Conservation (phyloP, 1,284 basidiomycete species). For the Ceratobasidium papillatum region DNA sequence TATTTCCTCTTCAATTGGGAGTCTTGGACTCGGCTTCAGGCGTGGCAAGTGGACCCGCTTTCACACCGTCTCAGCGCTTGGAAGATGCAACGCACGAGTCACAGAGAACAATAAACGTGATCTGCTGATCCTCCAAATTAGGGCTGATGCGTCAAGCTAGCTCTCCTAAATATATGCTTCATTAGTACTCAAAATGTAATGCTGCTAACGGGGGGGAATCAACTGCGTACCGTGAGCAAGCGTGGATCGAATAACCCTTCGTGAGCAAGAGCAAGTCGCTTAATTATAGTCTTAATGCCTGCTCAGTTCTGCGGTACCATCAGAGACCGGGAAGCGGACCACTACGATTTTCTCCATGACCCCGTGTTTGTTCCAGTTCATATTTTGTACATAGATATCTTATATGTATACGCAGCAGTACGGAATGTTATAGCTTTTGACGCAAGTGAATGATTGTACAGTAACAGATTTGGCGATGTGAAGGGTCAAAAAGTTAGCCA, state of each 20-base stretch:
- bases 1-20: conserved; percentile 4
- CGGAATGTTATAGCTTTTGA: too few relatives aligned
- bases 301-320: background rate
- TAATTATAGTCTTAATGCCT: conserved; percentile 5
- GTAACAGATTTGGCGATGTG: too few relatives aligned
- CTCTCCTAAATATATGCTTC: background rate
- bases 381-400: too few relatives aligned
- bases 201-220: background rate
- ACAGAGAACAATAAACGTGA: conserved; percentile 2
- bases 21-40: background rate
- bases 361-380: too few relatives aligned
- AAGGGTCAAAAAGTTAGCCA: too few relatives aligned
- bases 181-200: background rate
- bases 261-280: background rate
- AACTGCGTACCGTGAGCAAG: background rate
- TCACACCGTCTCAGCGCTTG: background rate
- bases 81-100: background rate
- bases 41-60: background rate
- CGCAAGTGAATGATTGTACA: too few relatives aligned
- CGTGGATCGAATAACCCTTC: conserved; percentile 8
- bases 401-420: too few relatives aligned
- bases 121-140: conserved; percentile 5
- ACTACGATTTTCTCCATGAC: too few relatives aligned
- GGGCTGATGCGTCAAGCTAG: background rate
- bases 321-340: too few relatives aligned